Evolutionary conservation across 2,329 filamentous ascomycete genomes (phyloP).

Genomic region (Fusarium nurragi): DNA sequence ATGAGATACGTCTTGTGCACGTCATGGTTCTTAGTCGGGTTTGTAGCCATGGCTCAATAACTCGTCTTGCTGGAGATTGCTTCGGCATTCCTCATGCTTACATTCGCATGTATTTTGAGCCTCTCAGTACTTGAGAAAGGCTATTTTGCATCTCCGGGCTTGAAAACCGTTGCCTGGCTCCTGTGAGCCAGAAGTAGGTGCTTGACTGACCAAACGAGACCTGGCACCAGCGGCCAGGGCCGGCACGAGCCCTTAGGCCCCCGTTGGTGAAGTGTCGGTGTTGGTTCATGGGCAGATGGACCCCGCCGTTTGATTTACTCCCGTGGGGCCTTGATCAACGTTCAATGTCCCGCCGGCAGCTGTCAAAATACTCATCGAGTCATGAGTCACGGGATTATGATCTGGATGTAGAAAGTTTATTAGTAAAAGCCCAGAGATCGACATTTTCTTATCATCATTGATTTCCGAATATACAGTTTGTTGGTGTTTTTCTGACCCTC

Average conservation of each 20-base stretch:
- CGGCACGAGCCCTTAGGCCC: slow-evolving; percentile 35
- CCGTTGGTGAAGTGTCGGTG: slow-evolving; percentile 13
- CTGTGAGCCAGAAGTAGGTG: slow-evolving; percentile 23
- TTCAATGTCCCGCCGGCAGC: slow-evolving; percentile 19
- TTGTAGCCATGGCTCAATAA: background rate
- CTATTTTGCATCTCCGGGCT: slow-evolving; percentile 9
- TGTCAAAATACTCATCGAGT: slow-evolving; percentile 19
- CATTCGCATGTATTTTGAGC: slow-evolving; percentile 5
- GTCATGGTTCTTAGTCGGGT: slow-evolving; percentile 28
- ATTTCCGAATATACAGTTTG: background rate
- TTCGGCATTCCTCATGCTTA: background rate
- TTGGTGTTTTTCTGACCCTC: background rate
- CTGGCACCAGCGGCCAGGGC: slow-evolving; percentile 27
- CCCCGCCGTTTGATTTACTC: slow-evolving; percentile 31
- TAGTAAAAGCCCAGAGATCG: background rate
- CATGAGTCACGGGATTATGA: slow-evolving; percentile 3
- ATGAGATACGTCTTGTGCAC: slow-evolving; percentile 23
- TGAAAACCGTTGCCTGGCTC: slow-evolving; percentile 14
- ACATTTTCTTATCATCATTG: background rate
- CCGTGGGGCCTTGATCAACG: slow-evolving; percentile 23
- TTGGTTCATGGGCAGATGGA: slow-evolving; percentile 9
- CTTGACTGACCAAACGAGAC: slow-evolving; percentile 22
- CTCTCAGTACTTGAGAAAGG: slow-evolving; percentile 30
- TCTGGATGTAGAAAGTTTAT: background rate
- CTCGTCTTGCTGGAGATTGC: slow-evolving; percentile 4